phyloP scores from a whole-genome alignment of 352 stramenopile species.

The Halophytophthora polymorphica region DNA sequence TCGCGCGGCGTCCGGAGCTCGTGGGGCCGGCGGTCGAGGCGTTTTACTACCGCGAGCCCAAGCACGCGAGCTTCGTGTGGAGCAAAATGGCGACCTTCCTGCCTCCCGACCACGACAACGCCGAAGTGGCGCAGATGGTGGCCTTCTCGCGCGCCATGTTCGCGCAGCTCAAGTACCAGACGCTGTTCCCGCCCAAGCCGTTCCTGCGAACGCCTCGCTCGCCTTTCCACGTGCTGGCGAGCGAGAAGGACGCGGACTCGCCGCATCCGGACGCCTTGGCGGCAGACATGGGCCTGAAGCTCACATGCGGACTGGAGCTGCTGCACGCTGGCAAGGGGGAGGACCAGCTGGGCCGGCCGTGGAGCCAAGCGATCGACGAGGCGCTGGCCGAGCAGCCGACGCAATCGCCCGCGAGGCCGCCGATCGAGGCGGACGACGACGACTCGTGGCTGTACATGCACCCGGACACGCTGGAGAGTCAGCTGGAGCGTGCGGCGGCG shows the following conservation, averaged over 20 bases:
- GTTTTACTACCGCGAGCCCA: slow-evolving; percentile 75
- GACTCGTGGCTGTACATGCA: slow-evolving; percentile 80
- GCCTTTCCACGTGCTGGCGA: slow-evolving; percentile 17
- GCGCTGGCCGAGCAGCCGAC: slow-evolving; percentile 5
- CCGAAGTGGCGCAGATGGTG: slow-evolving; percentile 31
- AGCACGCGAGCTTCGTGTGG: slow-evolving; percentile 43
- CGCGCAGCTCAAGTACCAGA: slow-evolving; percentile 77
- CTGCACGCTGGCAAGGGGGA: slow-evolving; percentile 40
- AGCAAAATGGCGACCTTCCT: slow-evolving; percentile 54
- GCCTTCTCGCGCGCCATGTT: slow-evolving; percentile 82
- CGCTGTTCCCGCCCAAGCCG: slow-evolving; percentile 59
- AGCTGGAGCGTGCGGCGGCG: slow-evolving; percentile 33
- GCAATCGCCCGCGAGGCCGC: slow-evolving; percentile 2
- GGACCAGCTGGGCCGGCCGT: slow-evolving; percentile 46
- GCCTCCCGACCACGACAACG: slow-evolving; percentile 2
- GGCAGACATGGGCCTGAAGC: slow-evolving; percentile 68
- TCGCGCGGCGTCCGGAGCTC: slow-evolving; percentile 23
- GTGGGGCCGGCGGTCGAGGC: slow-evolving; percentile 54
- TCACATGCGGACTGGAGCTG: slow-evolving; percentile 74
- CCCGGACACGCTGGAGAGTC: slow-evolving; percentile 68
- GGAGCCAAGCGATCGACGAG: slow-evolving; percentile 38
- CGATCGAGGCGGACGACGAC: slow-evolving; percentile 46
- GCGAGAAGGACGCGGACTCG: slow-evolving; percentile 5
- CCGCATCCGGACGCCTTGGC: slow-evolving; percentile 26
- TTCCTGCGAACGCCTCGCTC: slow-evolving; percentile 32